phyloP scores from a whole-genome alignment of 2,329 filamentous ascomycete species.

The Talaromyces rugulosus region DNA sequence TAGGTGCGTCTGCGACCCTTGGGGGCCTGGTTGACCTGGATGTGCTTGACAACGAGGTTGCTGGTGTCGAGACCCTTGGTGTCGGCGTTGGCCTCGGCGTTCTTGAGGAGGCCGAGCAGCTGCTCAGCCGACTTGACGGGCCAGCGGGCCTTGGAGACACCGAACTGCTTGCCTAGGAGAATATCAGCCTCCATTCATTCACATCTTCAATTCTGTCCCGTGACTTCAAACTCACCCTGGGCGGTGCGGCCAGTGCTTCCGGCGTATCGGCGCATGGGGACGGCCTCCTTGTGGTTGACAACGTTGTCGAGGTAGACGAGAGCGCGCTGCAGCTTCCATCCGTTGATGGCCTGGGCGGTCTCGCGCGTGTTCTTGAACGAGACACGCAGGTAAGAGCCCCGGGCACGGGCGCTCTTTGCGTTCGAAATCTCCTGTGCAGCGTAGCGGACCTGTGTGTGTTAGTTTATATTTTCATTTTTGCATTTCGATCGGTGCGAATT shows the following conservation, averaged over 20 bases:
- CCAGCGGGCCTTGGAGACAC: constrained; percentile 97
- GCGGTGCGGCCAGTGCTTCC: constrained; percentile 92
- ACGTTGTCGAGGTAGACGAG: constrained; percentile 98
- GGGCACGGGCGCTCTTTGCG: constrained; percentile 93
- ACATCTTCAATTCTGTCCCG: background rate
- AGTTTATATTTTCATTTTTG: background rate
- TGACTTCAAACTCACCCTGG: constrained; percentile 73
- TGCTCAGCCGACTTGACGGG: constrained; percentile 99
- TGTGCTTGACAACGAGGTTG: constrained; percentile 99
- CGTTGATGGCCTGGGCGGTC: constrained; percentile 98
- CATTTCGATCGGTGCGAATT: background rate
- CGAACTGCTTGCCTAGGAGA: constrained; percentile 86
- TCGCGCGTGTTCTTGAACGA: constrained; percentile 99
- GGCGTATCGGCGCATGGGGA: constrained; percentile 97
- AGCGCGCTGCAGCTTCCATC: constrained; percentile 95
- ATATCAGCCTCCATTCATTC: background rate
- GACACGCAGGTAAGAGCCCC: constrained; percentile 97
- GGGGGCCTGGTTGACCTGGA: constrained; percentile 99
- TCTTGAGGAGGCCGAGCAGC: constrained; percentile 94
- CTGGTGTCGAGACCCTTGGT: constrained; percentile 95
- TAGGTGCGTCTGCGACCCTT: constrained; percentile 99
- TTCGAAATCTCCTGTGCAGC: constrained; percentile 81
- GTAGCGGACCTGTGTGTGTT: constrained; percentile 74
- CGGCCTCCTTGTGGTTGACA: constrained; percentile 91
- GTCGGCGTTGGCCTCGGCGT: constrained; percentile 94